Conservation (phyloP, 2,329 filamentous ascomycete genomes). For the Arthroderma sp. region DNA sequence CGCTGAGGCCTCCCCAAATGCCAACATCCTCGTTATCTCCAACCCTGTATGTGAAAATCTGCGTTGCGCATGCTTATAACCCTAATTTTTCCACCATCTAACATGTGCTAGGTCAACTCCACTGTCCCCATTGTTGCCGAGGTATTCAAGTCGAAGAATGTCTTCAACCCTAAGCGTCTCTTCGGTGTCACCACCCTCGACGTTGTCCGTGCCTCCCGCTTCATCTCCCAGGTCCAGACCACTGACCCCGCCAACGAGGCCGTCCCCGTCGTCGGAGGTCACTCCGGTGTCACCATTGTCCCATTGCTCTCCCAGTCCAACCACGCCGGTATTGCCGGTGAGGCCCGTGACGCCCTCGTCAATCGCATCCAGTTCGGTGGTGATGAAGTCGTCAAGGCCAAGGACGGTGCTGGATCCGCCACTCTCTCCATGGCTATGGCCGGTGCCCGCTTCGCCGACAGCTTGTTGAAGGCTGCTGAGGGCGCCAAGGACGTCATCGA, state of each 20-base stretch:
- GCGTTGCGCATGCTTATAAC: slow-evolving; percentile 2
- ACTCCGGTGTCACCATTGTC: slow-evolving; percentile 97
- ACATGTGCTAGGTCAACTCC: slow-evolving; percentile 61
- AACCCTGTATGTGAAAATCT: slow-evolving; percentile 56
- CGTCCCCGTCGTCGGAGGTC: slow-evolving; percentile 90
- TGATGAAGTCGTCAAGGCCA: slow-evolving; percentile 98
- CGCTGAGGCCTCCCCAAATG: slow-evolving; percentile 76
- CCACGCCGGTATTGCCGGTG: slow-evolving; percentile 69
- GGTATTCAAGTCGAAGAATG: slow-evolving; percentile 86
- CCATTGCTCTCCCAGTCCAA: slow-evolving; percentile 90
- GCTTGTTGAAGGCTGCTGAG: slow-evolving; percentile 78
- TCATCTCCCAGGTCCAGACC: slow-evolving; percentile 87
- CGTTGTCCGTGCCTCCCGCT: slow-evolving; percentile 92
- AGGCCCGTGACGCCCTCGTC: slow-evolving; percentile 63
- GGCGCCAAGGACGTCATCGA: slow-evolving; percentile 92
- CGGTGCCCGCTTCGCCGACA: slow-evolving; percentile 74
- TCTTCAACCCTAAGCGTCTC: slow-evolving; percentile 98
- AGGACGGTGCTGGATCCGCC: slow-evolving; percentile 92
- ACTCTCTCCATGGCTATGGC: slow-evolving; percentile 99
- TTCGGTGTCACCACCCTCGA: slow-evolving; percentile 99
- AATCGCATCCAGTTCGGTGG: slow-evolving; percentile 97
- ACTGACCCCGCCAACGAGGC: slow-evolving; percentile 86
- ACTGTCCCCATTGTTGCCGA: slow-evolving; percentile 96
- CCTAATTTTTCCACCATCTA: background rate
- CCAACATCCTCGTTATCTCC: slow-evolving; percentile 93